A percentile compares a stretch with the other conserved stretches of the same genome.
Evolutionary conservation across 345 rosid genomes (phyloP).

Genomic region (Microcos paniculata): DNA sequence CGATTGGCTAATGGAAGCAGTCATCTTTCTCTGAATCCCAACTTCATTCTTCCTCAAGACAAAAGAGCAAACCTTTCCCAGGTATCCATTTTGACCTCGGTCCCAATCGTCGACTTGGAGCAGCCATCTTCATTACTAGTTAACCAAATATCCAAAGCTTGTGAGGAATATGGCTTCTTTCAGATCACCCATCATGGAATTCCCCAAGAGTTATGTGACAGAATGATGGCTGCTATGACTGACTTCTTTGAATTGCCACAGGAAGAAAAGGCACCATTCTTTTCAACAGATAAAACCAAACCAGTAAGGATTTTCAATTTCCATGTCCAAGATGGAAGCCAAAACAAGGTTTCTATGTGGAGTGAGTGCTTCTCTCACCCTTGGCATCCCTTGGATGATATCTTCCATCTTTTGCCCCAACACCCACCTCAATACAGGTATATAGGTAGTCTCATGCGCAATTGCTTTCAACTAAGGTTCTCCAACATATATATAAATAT

Average conservation of each 20-base stretch:
- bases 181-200: conserved; percentile 17
- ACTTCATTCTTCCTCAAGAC: conserved; percentile 20
- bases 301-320: conserved; percentile 17
- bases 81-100: conserved; percentile 5
- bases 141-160: conserved; percentile 18
- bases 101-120: conserved; percentile 23
- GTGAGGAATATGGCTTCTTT: conserved; percentile 28
- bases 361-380: conserved; percentile 24
- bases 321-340: background rate
- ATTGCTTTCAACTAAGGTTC: background rate
- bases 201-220: conserved; percentile 16
- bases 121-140: background rate
- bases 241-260: conserved; percentile 21
- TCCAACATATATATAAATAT: too few relatives aligned
- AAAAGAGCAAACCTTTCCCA: conserved; percentile 22
- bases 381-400: conserved; percentile 14
- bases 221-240: conserved; percentile 9
- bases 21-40: background rate
- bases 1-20: background rate
- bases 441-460: background rate
- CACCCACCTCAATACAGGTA: conserved; percentile 23
- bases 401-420: conserved; percentile 16
- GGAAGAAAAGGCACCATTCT: conserved; percentile 8
- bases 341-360: conserved; percentile 24
- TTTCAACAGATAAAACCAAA: conserved; percentile 13